These are phyloP conservation scores for Drechslera avenae DNA, from an alignment of 2,329 filamentous ascomycete species.

Conservation along the genomic window DNA sequence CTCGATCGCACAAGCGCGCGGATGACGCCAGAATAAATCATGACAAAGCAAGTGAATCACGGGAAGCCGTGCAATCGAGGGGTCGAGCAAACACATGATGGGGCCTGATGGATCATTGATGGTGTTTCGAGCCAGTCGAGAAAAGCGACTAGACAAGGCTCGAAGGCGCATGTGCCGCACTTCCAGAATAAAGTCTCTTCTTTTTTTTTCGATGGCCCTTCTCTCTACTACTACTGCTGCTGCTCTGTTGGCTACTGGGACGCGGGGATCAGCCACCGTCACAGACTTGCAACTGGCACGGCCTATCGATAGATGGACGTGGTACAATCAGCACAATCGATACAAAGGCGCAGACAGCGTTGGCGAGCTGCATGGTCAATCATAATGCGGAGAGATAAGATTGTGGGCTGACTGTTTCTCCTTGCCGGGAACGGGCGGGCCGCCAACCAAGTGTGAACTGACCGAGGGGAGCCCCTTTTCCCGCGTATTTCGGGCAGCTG, in stretches of 20 bases:
- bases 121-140: not conserved
- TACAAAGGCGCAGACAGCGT: conserved; percentile 15
- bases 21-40: conserved; percentile 7
- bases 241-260: no score
- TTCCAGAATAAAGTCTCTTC: not conserved
- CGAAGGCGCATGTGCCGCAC: no score
- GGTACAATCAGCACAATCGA: conserved; percentile 14
- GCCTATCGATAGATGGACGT: conserved; percentile 14
- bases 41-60: conserved; percentile 2
- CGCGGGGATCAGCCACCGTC: not conserved
- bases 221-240: no score
- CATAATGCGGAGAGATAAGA: conserved; percentile 42
- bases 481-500: conserved; percentile 4
- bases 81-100: not conserved
- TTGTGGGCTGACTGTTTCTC: not conserved
- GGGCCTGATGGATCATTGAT: not conserved
- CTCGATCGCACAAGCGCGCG: not conserved
- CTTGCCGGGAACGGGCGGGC: conserved; percentile 22
- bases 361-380: conserved; percentile 29
- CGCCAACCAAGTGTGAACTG: conserved; percentile 22
- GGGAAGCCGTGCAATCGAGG: conserved; percentile 4
- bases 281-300: conserved; percentile 6
- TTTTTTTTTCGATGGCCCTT: conserved; percentile 1
- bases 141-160: no score
- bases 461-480: conserved; percentile 25